Percentiles rank a stretch among this genome's conserved stretches.
phyloP scores from a whole-genome alignment of 2,329 filamentous ascomycete species.

The Trichoderma sp. region DNA sequence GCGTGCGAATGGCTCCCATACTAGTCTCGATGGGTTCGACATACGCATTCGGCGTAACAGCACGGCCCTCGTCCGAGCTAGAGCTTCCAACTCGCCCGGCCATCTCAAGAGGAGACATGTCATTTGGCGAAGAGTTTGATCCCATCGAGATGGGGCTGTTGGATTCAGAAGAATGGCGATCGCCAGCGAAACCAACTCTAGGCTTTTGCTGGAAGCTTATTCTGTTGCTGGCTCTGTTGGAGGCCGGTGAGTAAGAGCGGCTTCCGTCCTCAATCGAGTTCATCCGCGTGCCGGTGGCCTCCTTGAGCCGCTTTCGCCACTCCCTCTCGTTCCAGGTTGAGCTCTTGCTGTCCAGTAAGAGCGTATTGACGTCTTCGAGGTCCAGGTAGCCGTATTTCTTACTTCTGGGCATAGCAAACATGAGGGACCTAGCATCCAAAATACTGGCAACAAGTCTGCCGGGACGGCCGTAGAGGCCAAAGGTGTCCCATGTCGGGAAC shows the following conservation, averaged over 20 bases:
- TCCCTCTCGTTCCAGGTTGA: conserved; percentile 77
- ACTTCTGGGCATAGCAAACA: conserved; percentile 96
- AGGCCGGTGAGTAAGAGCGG: conserved; percentile 49
- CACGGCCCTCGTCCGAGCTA: conserved; percentile 57
- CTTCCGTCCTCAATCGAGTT: conserved; percentile 56
- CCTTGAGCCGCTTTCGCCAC: conserved; percentile 87
- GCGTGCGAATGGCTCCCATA: conserved; percentile 58
- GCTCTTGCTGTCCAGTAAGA: conserved; percentile 73
- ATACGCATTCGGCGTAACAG: conserved; percentile 37
- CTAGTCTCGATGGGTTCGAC: conserved; percentile 39
- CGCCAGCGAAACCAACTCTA: conserved; percentile 55
- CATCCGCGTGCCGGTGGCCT: conserved; percentile 79
- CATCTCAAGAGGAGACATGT: conserved; percentile 38
- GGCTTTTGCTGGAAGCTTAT: conserved; percentile 48
- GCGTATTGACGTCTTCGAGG: conserved; percentile 74
- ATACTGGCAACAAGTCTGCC: conserved; percentile 83
- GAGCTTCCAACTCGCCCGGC: conserved; percentile 45
- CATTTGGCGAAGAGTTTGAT: conserved; percentile 35
- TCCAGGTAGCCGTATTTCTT: conserved; percentile 89
- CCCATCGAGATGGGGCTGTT: conserved; percentile 32
- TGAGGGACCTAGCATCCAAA: conserved; percentile 81
- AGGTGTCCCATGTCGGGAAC: conserved; percentile 92
- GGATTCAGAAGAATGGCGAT: conserved; percentile 52
- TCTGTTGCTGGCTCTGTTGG: conserved; percentile 57
- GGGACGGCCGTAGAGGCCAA: conserved; percentile 86